Evolutionary conservation across 2,329 filamentous ascomycete species (phyloP), one percentile per base, ranked within the genome.

Genomic region (Passalora sequoiae): DNA sequence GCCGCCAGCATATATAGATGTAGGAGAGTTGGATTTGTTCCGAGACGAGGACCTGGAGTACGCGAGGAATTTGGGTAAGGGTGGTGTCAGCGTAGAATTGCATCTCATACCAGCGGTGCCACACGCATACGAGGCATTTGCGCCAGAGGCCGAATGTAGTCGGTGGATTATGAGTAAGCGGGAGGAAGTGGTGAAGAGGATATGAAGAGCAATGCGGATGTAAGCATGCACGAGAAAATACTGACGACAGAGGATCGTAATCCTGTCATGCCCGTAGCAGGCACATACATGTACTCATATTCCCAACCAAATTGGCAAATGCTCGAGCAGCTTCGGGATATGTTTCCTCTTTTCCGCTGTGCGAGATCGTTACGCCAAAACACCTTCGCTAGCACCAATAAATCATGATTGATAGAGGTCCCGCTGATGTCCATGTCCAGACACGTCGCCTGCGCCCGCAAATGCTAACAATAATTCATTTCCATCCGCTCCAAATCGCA

Each of bases 21-120:
- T 68, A 4, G 70, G 70, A 1, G 59, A 64, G 4, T 54, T 69
- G 27, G 71, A 75, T 52, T 56, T 69, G 21, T 72, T 73, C 47
- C 59, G 67, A 3, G 65, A 70, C 10, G 64, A 73, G 45, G 59
- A 57, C 35, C 43, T 73, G 13, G 58, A 60, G 16, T 73, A 66
- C 53, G 70, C 68, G 10, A 55, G 51, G 17, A 63, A 58, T 38
- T 51, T 74, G 24, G 67, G 65, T 46, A 61, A 58, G n/a, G 64
- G 61, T 9, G 69, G 69, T 16, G 67, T 70, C n/a, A 57, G 61
- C 22, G 57, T 60, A 4, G 69, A 74, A 49, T 49, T 72, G 30
- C 69, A 73, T 53, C 58, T 74, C 4, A 69, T 68, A 57, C 66
- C 67, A 0, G 67, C 69, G 1, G 57, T 66, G 10, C 66, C 62